These are phyloP conservation scores for Epichloe sylvatica DNA, from an alignment of 2,329 filamentous ascomycete genomes.

Conservation along the genomic window DNA sequence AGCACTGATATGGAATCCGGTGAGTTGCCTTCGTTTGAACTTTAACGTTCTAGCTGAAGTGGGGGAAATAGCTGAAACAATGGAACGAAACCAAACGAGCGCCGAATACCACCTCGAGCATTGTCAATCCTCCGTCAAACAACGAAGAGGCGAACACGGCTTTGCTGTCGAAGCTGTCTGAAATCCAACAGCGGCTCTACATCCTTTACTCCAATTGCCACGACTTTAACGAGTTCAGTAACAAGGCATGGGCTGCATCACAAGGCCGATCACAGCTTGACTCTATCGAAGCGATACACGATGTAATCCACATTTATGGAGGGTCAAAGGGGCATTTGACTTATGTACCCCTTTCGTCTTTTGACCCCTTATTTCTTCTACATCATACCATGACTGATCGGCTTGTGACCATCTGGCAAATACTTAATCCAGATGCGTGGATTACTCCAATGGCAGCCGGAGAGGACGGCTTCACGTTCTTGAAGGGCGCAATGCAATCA, in stretches of 20 bases:
- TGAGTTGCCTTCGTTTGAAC: constrained; percentile 23
- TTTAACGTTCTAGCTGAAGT: background rate
- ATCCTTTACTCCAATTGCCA: constrained; percentile 54
- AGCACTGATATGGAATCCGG: constrained; percentile 45
- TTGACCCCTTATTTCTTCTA: constrained; percentile 67
- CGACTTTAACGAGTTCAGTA: constrained; percentile 56
- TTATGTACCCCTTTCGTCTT: constrained; percentile 57
- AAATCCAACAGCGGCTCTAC: constrained; percentile 49
- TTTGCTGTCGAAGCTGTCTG: constrained; percentile 30
- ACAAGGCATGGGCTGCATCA: constrained; percentile 45
- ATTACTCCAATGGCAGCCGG: constrained; percentile 40
- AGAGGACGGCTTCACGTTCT: constrained; percentile 48
- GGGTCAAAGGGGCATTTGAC: constrained; percentile 54
- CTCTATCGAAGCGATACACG: constrained; percentile 52
- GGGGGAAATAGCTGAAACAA: constrained; percentile 33
- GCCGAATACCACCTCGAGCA: constrained; percentile 24
- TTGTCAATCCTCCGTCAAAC: constrained; percentile 32
- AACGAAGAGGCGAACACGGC: constrained; percentile 41
- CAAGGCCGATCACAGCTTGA: constrained; percentile 38
- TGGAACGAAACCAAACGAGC: constrained; percentile 49
- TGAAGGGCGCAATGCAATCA: constrained; percentile 39
- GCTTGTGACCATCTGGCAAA: constrained; percentile 64
- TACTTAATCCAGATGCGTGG: constrained; percentile 54
- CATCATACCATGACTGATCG: constrained; percentile 68
- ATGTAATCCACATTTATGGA: constrained; percentile 45